phyloP scores from a whole-genome alignment of 306 rosid species.

The Acmispon strigosus region DNA sequence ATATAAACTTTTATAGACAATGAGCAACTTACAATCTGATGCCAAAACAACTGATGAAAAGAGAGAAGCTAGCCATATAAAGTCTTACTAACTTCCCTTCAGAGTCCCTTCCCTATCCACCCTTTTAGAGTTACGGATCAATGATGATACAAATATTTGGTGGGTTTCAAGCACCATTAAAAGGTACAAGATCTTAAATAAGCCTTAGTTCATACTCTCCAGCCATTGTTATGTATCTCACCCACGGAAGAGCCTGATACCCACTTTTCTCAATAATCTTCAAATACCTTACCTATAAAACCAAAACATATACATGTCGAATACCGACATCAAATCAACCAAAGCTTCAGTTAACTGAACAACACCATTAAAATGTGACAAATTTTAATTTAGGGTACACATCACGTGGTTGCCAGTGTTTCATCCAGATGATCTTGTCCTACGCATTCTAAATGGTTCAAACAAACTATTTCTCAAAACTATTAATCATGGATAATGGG shows the following conservation, averaged over 20 bases:
- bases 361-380: not conserved
- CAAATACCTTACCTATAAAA: conserved; percentile 79
- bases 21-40: conserved; percentile 30
- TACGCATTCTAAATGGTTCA: not conserved
- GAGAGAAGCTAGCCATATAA: conserved; percentile 26
- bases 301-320: conserved; percentile 11
- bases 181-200: conserved; percentile 34
- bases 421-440: not conserved
- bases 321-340: not conserved
- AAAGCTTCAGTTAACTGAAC: not conserved
- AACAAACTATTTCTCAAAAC: not conserved
- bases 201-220: conserved; percentile 97
- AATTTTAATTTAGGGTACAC: not conserved
- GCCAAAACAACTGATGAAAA: conserved; percentile 24
- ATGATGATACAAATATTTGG: not conserved
- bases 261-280: conserved; percentile 97
- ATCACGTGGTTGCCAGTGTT: not conserved
- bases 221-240: conserved; percentile 98
- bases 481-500: not conserved
- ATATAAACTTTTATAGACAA: conserved; percentile 23
- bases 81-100: conserved; percentile 16
- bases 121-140: conserved; percentile 14
- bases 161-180: conserved; percentile 17
- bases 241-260: conserved; percentile 99
- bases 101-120: conserved; percentile 19